Evolutionary conservation across 2,329 filamentous ascomycete species (phyloP).

Genomic region (Thermothelomyces thermophilus): DNA sequence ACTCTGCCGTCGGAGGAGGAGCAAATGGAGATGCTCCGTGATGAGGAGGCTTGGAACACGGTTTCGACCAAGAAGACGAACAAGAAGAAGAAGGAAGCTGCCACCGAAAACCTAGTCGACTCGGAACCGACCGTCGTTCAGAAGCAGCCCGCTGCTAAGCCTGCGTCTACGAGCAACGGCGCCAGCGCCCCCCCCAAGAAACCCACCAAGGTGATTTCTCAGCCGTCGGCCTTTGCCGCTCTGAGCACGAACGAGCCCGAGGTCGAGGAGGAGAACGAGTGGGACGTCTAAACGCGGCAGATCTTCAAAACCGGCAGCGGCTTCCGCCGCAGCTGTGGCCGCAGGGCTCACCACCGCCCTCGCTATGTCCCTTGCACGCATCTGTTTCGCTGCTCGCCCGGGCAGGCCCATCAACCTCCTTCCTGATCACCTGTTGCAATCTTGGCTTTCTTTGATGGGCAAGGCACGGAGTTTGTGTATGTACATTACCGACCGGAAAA

Average conservation of each 20-base stretch:
- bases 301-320: background rate
- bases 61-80: slow-evolving; percentile 43
- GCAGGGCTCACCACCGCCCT: background rate
- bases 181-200: slow-evolving; percentile 28
- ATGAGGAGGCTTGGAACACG: slow-evolving; percentile 52
- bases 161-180: slow-evolving; percentile 22
- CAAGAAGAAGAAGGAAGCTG: slow-evolving; percentile 37
- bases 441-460: slow-evolving; percentile 13
- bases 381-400: background rate
- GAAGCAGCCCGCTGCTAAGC: slow-evolving; percentile 17
- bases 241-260: slow-evolving; percentile 36
- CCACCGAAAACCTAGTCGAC: slow-evolving; percentile 27
- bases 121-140: slow-evolving; percentile 21
- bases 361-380: background rate
- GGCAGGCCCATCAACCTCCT: background rate
- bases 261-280: slow-evolving; percentile 41
- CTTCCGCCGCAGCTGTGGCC: background rate
- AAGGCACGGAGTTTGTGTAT: slow-evolving; percentile 22
- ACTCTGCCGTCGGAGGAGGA: slow-evolving; percentile 55
- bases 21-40: slow-evolving; percentile 52
- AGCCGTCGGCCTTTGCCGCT: slow-evolving; percentile 42
- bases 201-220: slow-evolving; percentile 33
- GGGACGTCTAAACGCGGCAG: slow-evolving; percentile 41
- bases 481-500: slow-evolving; percentile 19
- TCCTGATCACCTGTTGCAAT: slow-evolving; percentile 7